Evolutionary conservation across 805 yeast species (phyloP).

Genomic region (Candida sphagnicola): DNA sequence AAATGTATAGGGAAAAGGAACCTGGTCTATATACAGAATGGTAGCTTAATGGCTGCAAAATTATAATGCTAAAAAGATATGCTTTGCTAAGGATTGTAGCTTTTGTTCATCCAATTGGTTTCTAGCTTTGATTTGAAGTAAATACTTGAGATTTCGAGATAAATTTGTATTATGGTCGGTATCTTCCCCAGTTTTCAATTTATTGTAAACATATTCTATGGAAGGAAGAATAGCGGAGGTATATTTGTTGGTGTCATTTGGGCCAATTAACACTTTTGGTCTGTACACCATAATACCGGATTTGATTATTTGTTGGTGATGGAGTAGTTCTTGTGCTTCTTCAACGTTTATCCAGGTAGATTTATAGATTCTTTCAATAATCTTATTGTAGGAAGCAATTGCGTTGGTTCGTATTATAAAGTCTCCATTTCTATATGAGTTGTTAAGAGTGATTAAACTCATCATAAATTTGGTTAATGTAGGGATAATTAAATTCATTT

Average conservation of each 20-base stretch:
- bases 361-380: conserved; percentile 20
- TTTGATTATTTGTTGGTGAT: conserved; percentile 24
- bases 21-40: not conserved
- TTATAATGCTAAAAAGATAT: conserved; percentile 8
- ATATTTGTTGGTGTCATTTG: conserved; percentile 13
- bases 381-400: conserved; percentile 20
- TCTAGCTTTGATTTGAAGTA: conserved; percentile 12
- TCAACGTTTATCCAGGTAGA: conserved; percentile 21
- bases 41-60: not conserved
- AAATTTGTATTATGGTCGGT: conserved; percentile 17
- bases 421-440: not conserved
- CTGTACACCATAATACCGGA: conserved; percentile 26
- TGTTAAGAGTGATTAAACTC: not conserved
- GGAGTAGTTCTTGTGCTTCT: conserved; percentile 10
- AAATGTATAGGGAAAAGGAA: not conserved
- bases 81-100: conserved; percentile 9
- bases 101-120: conserved; percentile 12
- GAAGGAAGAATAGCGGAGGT: conserved; percentile 17
- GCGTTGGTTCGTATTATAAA: conserved; percentile 6
- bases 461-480: conserved; percentile 20
- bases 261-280: conserved; percentile 20
- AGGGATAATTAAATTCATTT: conserved; percentile 18
- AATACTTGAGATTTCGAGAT: conserved; percentile 14
- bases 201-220: conserved; percentile 19
- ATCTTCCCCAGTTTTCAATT: conserved; percentile 13